phyloP scores from a whole-genome alignment of 2,329 filamentous ascomycete species.

The Emmonsiellopsis sp. region DNA sequence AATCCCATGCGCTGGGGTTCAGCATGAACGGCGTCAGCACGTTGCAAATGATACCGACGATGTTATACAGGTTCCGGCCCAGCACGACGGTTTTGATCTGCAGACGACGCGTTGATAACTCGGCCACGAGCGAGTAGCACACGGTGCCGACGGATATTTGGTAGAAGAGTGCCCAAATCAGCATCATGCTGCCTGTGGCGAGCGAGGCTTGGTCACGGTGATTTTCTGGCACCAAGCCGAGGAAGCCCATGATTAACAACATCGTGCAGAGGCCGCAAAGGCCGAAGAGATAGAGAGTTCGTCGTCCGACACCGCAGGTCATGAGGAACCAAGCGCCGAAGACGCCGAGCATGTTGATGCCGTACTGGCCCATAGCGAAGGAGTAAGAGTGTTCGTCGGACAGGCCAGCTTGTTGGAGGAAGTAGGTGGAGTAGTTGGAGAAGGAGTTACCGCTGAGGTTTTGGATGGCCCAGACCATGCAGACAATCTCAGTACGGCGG shows the following conservation, averaged over 20 bases:
- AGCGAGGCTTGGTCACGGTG: constrained; percentile 56
- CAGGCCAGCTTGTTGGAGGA: constrained; percentile 48
- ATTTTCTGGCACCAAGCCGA: constrained; percentile 59
- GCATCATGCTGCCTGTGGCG: constrained; percentile 78
- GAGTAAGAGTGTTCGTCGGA: constrained; percentile 42
- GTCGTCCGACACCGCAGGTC: constrained; percentile 63
- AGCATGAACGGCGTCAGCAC: constrained; percentile 89
- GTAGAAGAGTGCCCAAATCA: constrained; percentile 73
- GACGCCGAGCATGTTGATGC: constrained; percentile 69
- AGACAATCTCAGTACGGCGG: constrained; percentile 66
- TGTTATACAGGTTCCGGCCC: constrained; percentile 70
- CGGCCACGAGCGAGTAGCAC: constrained; percentile 79
- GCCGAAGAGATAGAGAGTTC: constrained; percentile 67
- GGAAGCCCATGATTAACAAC: constrained; percentile 76
- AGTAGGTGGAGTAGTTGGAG: constrained; percentile 56
- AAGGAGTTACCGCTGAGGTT: constrained; percentile 57
- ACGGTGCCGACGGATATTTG: constrained; percentile 83
- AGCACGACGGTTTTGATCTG: constrained; percentile 89
- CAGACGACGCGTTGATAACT: constrained; percentile 71
- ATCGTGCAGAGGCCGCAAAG: constrained; percentile 64
- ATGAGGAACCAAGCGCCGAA: constrained; percentile 77
- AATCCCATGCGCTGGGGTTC: constrained; percentile 78
- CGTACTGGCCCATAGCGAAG: constrained; percentile 51
- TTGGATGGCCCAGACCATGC: constrained; percentile 57
- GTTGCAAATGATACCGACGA: constrained; percentile 71